A percentile compares a stretch with the other conserved stretches of the same genome.
Evolutionary conservation across 2,329 filamentous ascomycete species (phyloP).

Genomic region (Hymenoscyphus scutula): DNA sequence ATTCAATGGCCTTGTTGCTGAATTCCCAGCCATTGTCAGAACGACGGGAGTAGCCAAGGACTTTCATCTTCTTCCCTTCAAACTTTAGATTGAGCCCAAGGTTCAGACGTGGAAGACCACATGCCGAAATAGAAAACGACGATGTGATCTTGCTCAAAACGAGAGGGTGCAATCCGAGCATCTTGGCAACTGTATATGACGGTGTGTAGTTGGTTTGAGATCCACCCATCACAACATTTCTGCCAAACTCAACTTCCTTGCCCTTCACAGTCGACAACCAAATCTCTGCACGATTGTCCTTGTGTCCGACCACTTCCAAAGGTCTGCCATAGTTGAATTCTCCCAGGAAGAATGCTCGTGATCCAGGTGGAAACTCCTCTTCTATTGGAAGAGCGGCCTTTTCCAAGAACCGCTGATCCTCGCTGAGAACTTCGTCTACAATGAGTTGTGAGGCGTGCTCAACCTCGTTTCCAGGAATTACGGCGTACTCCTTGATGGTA

Average conservation of each 20-base stretch:
- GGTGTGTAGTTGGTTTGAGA: constrained; percentile 73
- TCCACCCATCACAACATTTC: constrained; percentile 68
- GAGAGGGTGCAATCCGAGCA: constrained; percentile 77
- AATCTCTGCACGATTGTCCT: constrained; percentile 72
- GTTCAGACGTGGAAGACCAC: constrained; percentile 75
- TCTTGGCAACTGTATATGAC: constrained; percentile 83
- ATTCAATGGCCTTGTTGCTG: constrained; percentile 74
- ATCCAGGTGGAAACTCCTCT: constrained; percentile 83
- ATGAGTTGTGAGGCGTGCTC: constrained; percentile 90
- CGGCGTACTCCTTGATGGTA: constrained; percentile 87
- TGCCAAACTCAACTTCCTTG: constrained; percentile 79
- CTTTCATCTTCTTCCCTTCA: constrained; percentile 91
- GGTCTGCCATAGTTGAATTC: constrained; percentile 91
- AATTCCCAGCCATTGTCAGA: constrained; percentile 91
- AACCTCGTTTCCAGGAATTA: constrained; percentile 79
- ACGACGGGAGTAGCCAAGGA: constrained; percentile 90
- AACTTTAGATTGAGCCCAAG: constrained; percentile 96
- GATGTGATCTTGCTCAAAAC: constrained; percentile 95
- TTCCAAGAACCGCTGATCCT: constrained; percentile 92
- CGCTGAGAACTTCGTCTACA: constrained; percentile 85
- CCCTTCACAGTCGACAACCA: constrained; percentile 70
- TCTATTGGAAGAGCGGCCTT: constrained; percentile 82
- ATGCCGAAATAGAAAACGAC: constrained; percentile 81
- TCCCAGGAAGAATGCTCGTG: constrained; percentile 87
- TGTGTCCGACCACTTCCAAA: constrained; percentile 75